Conservation (phyloP, 768 basidiomycete genomes). For the Plicaturopsis crispa region DNA sequence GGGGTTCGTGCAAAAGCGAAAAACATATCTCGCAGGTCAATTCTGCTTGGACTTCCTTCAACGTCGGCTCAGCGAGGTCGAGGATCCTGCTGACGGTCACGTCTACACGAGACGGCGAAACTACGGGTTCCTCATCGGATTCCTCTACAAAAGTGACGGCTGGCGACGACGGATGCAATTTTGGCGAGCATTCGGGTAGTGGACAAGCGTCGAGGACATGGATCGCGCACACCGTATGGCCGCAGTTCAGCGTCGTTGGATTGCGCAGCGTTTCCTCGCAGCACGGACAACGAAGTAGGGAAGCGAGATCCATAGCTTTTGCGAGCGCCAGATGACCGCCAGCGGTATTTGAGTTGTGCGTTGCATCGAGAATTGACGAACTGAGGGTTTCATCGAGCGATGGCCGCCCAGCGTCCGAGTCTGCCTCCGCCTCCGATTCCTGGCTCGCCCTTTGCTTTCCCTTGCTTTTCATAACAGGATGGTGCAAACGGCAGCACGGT, state of each 20-base stretch:
- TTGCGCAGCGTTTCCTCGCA: slow-evolving; percentile 35
- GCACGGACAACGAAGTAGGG: slow-evolving; percentile 44
- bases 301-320: neutral
- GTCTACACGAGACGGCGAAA: slow-evolving; percentile 25
- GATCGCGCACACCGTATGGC: slow-evolving; percentile 70
- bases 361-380: slow-evolving; percentile 8
- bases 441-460: too few species aligned
- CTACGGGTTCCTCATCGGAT: slow-evolving; percentile 21
- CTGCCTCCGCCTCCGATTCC: too few species aligned
- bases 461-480: too few species aligned
- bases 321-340: neutral
- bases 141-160: slow-evolving; percentile 26
- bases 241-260: slow-evolving; percentile 66
- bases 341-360: neutral
- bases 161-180: slow-evolving; percentile 23
- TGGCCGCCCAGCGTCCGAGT: too few species aligned
- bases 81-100: slow-evolving; percentile 54
- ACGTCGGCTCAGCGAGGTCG: slow-evolving; percentile 27
- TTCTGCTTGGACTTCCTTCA: slow-evolving; percentile 29
- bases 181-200: slow-evolving; percentile 24
- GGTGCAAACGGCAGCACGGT: too few species aligned
- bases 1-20: slow-evolving; percentile 71
- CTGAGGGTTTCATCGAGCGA: too few species aligned
- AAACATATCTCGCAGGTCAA: slow-evolving; percentile 92
- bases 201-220: slow-evolving; percentile 32